Base-by-base conservation (phyloP, 768 basidiomycete species). In the Amanita phalloides region DNA sequence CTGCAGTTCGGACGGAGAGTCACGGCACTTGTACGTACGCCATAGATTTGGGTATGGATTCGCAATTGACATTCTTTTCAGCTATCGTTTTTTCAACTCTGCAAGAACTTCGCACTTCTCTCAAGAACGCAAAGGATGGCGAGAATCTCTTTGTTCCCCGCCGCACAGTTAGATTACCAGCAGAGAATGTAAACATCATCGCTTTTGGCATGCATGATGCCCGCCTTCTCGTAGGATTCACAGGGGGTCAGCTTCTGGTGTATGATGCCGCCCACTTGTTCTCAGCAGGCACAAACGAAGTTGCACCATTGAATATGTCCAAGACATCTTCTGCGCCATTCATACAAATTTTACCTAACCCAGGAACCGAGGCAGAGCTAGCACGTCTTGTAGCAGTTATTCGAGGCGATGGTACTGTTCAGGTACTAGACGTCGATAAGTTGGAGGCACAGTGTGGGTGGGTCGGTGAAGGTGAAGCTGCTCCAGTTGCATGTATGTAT, bases 81-180 rank as follows among this genome's bases (percentile, higher is more conserved):
- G 86, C 67, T n/a, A 66, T 90, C 45, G 67, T 81, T 23, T 64
- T 80, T 14, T 84, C 86, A 0, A 72, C 81, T 14, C 71, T 89
- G 6, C 64, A 70, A 20, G 76, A 83, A 36, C 66, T 90, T n/a
- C 80, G 79, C 1, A 62, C 73, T 13, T 72, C 77, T 0, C 74
- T 82, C 55, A 66, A 68, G 42, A 60, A 63, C 9, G 69, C 76
- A 32, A 72, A 71, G 37, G 68, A 68, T 10, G 63, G 68, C 20
- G 61, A 69, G 3, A 56, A 58, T 8, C 51, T 62, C 1, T 82
- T 82, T 58, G 62, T 60, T n/a, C 75, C 82, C 1, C 74, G 77
- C 54, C 73, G 79, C 48, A 74, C 67, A 30, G 56, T 86, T 20
- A 55, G 71, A 0, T 58, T 83, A 21, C 57, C 66, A 8, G 61